phyloP scores from a whole-genome alignment of 352 stramenopile genomes.

The Nothophytophthora sp. region DNA sequence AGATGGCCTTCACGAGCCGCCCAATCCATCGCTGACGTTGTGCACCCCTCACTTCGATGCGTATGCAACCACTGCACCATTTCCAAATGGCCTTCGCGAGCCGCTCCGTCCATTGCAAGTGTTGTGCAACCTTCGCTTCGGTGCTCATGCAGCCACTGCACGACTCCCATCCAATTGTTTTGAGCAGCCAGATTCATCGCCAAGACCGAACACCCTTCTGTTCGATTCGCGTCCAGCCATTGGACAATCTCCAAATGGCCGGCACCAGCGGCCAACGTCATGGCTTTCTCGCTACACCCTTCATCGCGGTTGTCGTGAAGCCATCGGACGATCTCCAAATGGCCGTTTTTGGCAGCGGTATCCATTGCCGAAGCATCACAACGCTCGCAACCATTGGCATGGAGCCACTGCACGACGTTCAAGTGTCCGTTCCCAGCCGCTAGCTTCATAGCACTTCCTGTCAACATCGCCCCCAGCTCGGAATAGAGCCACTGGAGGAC shows the following conservation, averaged over 20 bases:
- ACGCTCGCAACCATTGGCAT: slow-evolving; percentile 4
- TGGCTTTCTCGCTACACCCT: slow-evolving; percentile 21
- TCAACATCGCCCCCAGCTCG: slow-evolving; percentile 8
- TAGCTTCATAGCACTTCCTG: slow-evolving; percentile 18
- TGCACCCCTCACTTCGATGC: slow-evolving; percentile 19
- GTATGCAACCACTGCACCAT: slow-evolving; percentile 23
- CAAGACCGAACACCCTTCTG: slow-evolving; percentile 13
- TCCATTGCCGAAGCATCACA: slow-evolving; percentile 16
- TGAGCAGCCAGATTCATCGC: slow-evolving; percentile 19
- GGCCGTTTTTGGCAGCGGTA: slow-evolving; percentile 9
- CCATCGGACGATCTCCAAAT: slow-evolving; percentile 22
- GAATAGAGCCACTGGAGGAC: slow-evolving; percentile 20
- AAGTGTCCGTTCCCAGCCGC: slow-evolving; percentile 19
- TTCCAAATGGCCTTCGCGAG: slow-evolving; percentile 14
- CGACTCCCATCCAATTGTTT: slow-evolving; percentile 10
- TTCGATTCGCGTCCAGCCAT: slow-evolving; percentile 18
- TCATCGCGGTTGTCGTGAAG: slow-evolving; percentile 23
- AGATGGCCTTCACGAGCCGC: slow-evolving; percentile 17
- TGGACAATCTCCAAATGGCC: slow-evolving; percentile 23
- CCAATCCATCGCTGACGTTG: slow-evolving; percentile 16
- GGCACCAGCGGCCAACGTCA: slow-evolving; percentile 18
- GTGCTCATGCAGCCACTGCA: slow-evolving; percentile 17
- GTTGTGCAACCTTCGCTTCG: slow-evolving; percentile 19
- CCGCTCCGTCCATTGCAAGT: slow-evolving; percentile 21
- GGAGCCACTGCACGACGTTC: slow-evolving; percentile 21